Conservation (phyloP, 2,329 filamentous ascomycete species). For the Dactylellina cionopaga region DNA sequence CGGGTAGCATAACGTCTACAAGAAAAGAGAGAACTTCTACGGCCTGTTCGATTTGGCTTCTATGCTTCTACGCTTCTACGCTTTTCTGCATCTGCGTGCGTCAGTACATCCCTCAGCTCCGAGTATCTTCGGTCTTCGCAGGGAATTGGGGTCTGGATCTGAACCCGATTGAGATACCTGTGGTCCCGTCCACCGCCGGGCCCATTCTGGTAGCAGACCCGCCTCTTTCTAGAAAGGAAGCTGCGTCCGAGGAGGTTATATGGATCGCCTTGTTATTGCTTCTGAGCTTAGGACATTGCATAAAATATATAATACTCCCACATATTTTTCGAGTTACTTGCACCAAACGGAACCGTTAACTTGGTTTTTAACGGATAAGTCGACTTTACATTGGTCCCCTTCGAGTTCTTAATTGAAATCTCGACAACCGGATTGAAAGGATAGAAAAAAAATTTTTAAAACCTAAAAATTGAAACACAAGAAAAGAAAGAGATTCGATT, state of each 20-base stretch:
- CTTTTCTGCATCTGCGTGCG: constrained; percentile 7
- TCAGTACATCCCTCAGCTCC: constrained; percentile 43
- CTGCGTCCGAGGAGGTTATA: constrained; percentile 33
- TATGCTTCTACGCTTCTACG: constrained; percentile 6
- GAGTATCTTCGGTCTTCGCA: constrained; percentile 29
- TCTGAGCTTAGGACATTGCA: constrained; percentile 32
- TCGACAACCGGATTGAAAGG: constrained; percentile 14
- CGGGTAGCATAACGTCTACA: constrained; percentile 13
- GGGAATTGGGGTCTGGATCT: constrained; percentile 29
- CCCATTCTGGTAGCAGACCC: constrained; percentile 19
- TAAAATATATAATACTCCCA: constrained; percentile 32
- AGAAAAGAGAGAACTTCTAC: constrained; percentile 20
- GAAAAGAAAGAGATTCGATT: constrained; percentile 20
- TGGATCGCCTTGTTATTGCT: constrained; percentile 26
- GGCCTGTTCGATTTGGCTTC: constrained; percentile 36
- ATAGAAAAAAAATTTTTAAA: no score
- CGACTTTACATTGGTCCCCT: neutral
- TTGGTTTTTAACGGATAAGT: constrained; percentile 30
- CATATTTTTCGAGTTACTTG: constrained; percentile 14
- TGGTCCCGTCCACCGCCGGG: constrained; percentile 42
- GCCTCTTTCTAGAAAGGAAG: constrained; percentile 32
- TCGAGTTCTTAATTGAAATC: constrained; percentile 31
- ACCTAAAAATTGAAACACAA: no score
- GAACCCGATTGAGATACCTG: constrained; percentile 24
- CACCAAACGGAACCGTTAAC: constrained; percentile 24